Evolutionary conservation across 2,329 filamentous ascomycete genomes (phyloP).

Genomic region (Emergomyces pasteurianus): DNA sequence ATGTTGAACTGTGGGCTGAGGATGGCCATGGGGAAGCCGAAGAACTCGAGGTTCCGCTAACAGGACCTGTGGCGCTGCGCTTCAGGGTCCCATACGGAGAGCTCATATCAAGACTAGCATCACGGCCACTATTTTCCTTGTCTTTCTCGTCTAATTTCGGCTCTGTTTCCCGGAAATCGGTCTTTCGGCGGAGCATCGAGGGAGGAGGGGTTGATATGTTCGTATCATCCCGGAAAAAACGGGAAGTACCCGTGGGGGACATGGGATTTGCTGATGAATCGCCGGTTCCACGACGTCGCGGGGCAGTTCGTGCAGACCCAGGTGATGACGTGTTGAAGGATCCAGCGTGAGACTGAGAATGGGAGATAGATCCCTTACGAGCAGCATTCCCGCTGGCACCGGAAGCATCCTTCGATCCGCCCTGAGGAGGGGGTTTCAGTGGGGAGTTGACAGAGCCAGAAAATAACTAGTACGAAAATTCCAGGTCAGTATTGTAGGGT

Average conservation of each 20-base stretch:
- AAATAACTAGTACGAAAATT: constrained; percentile 51
- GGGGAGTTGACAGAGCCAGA: constrained; percentile 82
- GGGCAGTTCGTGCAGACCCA: constrained; percentile 58
- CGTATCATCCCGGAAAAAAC: constrained; percentile 39
- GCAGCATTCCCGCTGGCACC: constrained; percentile 35
- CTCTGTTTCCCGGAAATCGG: constrained; percentile 45
- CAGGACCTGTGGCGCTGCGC: constrained; percentile 43
- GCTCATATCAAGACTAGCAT: constrained; percentile 27
- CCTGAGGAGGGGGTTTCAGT: constrained; percentile 69
- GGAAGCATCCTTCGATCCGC: constrained; percentile 45
- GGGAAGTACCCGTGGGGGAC: constrained; percentile 35
- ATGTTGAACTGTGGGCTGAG: constrained; percentile 45
- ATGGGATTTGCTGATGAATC: constrained; percentile 47
- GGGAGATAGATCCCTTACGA: constrained; percentile 73
- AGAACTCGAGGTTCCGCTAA: constrained; percentile 22
- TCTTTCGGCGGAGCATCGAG: constrained; percentile 48
- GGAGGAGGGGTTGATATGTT: constrained; percentile 49
- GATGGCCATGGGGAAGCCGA: constrained; percentile 45
- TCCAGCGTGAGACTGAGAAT: constrained; percentile 46
- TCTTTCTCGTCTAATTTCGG: constrained; percentile 38
- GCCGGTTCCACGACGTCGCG: constrained; percentile 75
- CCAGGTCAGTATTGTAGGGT: constrained; percentile 5
- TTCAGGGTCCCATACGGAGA: constrained; percentile 44
- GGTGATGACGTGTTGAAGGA: constrained; percentile 64
- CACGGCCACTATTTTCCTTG: constrained; percentile 27